Conservation (phyloP, 129 eudicot genomes). For the Silybum marianum region DNA sequence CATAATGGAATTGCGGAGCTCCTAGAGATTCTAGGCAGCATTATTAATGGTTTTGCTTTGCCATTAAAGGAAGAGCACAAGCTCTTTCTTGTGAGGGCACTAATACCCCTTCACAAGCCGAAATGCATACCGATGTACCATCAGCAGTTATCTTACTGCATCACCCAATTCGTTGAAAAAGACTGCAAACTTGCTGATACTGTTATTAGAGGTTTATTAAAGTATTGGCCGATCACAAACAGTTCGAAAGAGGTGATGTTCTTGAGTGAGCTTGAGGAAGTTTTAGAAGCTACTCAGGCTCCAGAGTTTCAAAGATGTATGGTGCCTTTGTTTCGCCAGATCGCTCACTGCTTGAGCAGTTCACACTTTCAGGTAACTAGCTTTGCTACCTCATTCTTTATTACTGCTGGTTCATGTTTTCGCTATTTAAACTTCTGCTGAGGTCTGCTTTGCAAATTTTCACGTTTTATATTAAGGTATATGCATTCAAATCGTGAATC, state of each 20-base stretch:
- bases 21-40: slow-evolving; percentile 72
- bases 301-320: slow-evolving; percentile 83
- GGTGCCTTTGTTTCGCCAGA: slow-evolving; percentile 75
- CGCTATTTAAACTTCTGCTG: not conserved
- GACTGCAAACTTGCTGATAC: slow-evolving; percentile 84
- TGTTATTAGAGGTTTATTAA: slow-evolving; percentile 74
- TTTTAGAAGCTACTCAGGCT: slow-evolving; percentile 74
- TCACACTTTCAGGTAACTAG: slow-evolving; percentile 73
- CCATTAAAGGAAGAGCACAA: slow-evolving; percentile 88
- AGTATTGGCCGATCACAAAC: slow-evolving; percentile 83
- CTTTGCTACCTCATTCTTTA: slow-evolving; percentile 9
- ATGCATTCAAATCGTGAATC: slow-evolving; percentile 1
- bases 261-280: slow-evolving; percentile 82
- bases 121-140: slow-evolving; percentile 77
- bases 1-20: slow-evolving; percentile 84
- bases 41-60: slow-evolving; percentile 76
- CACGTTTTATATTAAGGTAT: not conserved
- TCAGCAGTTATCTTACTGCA: slow-evolving; percentile 80
- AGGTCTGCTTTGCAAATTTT: not conserved
- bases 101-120: slow-evolving; percentile 80
- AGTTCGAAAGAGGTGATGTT: slow-evolving; percentile 80
- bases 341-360: slow-evolving; percentile 70
- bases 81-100: slow-evolving; percentile 70
- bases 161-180: slow-evolving; percentile 81
- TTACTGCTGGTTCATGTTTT: not conserved